Conservation (phyloP, 2,329 filamentous ascomycete genomes). For the Cryphonectria japonica region DNA sequence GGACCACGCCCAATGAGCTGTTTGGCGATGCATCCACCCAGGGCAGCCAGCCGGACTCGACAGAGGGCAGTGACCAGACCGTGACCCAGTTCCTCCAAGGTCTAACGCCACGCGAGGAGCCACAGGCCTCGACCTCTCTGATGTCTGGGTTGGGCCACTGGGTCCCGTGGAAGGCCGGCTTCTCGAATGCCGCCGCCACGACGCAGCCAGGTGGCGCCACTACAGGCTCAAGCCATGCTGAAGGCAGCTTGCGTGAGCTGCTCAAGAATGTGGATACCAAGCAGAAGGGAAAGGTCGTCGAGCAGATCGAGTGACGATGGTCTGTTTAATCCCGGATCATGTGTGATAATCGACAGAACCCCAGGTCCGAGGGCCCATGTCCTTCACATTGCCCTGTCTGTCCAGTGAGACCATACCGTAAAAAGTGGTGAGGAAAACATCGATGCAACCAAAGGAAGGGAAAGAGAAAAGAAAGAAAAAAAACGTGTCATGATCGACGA, state of each 20-base stretch:
- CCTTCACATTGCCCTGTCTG: background rate
- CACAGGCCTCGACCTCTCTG: conserved; percentile 35
- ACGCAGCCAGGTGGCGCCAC: conserved; percentile 15
- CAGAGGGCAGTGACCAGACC: conserved; percentile 28
- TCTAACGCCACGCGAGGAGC: conserved; percentile 34
- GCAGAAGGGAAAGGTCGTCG: conserved; percentile 35
- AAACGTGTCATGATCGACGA: background rate
- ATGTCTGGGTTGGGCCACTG: conserved; percentile 49
- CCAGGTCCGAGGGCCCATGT: background rate
- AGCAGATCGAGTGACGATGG: conserved; percentile 17
- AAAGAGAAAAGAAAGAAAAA: background rate
- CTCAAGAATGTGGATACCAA: conserved; percentile 44
- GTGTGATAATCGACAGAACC: background rate
- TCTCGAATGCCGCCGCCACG: conserved; percentile 34
- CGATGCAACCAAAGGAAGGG: background rate
- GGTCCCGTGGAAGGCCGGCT: conserved; percentile 48
- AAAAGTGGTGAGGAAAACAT: background rate
- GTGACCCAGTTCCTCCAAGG: conserved; percentile 32
- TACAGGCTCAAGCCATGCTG: conserved; percentile 50
- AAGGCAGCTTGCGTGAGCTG: conserved; percentile 59
- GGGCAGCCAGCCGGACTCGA: conserved; percentile 36
- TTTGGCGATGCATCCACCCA: conserved; percentile 27
- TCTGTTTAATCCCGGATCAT: background rate
- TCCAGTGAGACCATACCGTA: background rate
- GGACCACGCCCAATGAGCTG: conserved; percentile 39